Conservation (phyloP, 495 filamentous ascomycete genomes). For the Chaetomium fimeti region DNA sequence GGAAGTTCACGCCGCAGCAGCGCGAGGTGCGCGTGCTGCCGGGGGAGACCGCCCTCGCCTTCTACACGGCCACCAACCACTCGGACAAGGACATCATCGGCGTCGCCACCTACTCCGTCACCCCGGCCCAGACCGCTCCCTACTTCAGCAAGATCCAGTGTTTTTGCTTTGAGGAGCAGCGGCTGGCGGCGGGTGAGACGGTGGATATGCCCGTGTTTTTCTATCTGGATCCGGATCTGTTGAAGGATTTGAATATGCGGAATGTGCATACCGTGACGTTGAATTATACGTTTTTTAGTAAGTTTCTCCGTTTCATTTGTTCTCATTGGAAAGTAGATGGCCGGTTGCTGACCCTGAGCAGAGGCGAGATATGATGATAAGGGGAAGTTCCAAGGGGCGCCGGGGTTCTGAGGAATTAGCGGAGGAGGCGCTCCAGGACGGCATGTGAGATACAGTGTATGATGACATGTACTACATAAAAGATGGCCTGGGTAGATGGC, state of each 20-base stretch:
- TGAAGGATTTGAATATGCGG: slow-evolving; percentile 87
- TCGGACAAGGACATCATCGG: slow-evolving; percentile 91
- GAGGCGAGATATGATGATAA: slow-evolving; percentile 87
- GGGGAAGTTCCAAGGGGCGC: slow-evolving; percentile 47
- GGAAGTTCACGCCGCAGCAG: slow-evolving; percentile 97
- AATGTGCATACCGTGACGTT: slow-evolving; percentile 92
- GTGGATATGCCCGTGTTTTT: slow-evolving; percentile 99
- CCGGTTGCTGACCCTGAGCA: slow-evolving; percentile 35
- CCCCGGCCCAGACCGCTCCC: slow-evolving; percentile 89
- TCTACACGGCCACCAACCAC: slow-evolving; percentile 95
- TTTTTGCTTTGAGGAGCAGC: slow-evolving; percentile 96
- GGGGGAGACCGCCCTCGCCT: slow-evolving; percentile 94
- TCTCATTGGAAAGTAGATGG: slow-evolving; percentile 4
- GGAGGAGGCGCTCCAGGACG: background rate
- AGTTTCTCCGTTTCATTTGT: slow-evolving; percentile 42
- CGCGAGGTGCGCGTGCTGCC: slow-evolving; percentile 93
- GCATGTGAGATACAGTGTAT: background rate
- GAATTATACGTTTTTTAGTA: slow-evolving; percentile 98
- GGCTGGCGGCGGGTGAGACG: slow-evolving; percentile 89
- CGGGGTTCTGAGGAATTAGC: background rate
- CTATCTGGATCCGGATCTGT: slow-evolving; percentile 95
- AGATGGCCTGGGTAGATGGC: background rate
- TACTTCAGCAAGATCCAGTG: slow-evolving; percentile 99
- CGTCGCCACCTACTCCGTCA: slow-evolving; percentile 96
- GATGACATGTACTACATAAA: slow-evolving; percentile 10